These are phyloP conservation scores for Pleurotus sapidus DNA, from an alignment of 768 basidiomycete species.

Conservation along the genomic window DNA sequence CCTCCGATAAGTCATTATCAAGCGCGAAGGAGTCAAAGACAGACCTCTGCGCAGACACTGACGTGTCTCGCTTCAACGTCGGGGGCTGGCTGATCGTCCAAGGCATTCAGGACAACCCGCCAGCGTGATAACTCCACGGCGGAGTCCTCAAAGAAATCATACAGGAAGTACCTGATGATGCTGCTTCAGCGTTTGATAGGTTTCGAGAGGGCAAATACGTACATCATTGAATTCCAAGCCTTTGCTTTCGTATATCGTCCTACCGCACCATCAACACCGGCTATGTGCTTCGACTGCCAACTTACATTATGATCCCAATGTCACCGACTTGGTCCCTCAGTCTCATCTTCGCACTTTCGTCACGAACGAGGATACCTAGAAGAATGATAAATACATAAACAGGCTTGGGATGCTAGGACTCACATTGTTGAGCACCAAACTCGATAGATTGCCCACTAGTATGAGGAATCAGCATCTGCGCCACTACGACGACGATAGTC, in stretches of 20 bases:
- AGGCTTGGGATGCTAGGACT: neutral
- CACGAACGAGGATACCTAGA: conserved; percentile 67
- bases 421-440: conserved; percentile 68
- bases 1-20: neutral
- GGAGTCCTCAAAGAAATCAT: conserved; percentile 75
- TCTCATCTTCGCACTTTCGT: conserved; percentile 46
- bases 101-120: conserved; percentile 51
- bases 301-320: conserved; percentile 59
- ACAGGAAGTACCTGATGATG: conserved; percentile 57
- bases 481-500: neutral
- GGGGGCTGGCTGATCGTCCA: conserved; percentile 19
- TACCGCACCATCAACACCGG: conserved; percentile 10
- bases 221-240: conserved; percentile 69
- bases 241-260: conserved; percentile 63
- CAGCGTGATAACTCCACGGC: conserved; percentile 47
- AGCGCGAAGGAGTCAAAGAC: neutral
- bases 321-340: conserved; percentile 53
- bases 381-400: conserved; percentile 6
- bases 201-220: neutral
- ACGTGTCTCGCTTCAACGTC: conserved; percentile 39
- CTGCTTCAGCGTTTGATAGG: neutral
- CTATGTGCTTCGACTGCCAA: neutral
- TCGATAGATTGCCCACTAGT: conserved; percentile 46
- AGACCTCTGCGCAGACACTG: conserved; percentile 57
- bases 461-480: no score